Evolutionary conservation across 768 basidiomycete genomes (phyloP), one percentile per base, ranked within the genome.

Genomic region (Pisolithus microcarpus): DNA sequence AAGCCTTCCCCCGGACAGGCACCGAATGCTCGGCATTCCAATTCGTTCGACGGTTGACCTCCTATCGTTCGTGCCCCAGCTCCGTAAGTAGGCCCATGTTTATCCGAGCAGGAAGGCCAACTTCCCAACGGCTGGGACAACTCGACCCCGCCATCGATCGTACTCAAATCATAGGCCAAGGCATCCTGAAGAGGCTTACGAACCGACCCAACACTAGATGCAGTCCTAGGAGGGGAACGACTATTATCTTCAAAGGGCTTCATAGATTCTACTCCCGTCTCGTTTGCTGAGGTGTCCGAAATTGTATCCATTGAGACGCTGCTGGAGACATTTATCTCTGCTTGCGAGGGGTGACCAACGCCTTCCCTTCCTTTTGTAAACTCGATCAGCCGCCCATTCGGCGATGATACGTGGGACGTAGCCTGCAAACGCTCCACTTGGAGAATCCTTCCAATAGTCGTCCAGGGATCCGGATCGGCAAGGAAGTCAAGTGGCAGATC

Each of bases 401-500:
- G 23, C n/a, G 37, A 15, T 9, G 38, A 15, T 13, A 15, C 16
- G 8, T 2, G 10, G 24, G 28, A 39, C 46, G 36, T 38, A 36
- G 13, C 7, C 6, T 44, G 30, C 3, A 40, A 24, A 50, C 48
- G 46, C 24, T 51, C 3, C 38, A 66, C 55, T n/a, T 56, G 48
- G 19, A 66, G 43, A 3, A 68, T 63, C 24, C 26, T 61, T 24
- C 58, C 59, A n/a, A 66, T 68, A 19, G 65, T 61, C 43, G 58
- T 56, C 65, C 65, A 66, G 13, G 65, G 65, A 43, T 63, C 55
- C 5, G 65, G 65, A 49, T 66, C 65, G 18, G 59, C 56, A 24
- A 66, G 51, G 52, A 68, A 57, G 51, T 66, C 53, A 16, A 68
- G 45, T 19, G 55, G 53, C 38, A 55, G 34, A 18, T 42, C 21